Conservation (phyloP, 768 basidiomycete species). For the Amanita thiersii region DNA sequence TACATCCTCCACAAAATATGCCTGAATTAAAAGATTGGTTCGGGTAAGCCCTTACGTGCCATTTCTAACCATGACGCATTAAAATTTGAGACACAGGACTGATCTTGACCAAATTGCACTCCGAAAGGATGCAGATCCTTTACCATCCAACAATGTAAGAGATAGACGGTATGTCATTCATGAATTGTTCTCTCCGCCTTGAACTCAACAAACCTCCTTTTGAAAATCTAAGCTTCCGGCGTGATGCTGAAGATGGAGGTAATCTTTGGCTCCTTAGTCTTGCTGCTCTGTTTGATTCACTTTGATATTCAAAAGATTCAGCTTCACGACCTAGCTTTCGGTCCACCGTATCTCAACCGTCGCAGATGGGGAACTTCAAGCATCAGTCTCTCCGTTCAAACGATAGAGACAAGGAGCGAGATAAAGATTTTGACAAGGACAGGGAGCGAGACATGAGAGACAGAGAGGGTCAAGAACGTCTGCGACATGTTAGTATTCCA, state of each 20-base stretch:
- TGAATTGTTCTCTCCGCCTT: constrained; percentile 5
- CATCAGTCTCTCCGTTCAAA: constrained; percentile 72
- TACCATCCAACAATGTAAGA: constrained; percentile 42
- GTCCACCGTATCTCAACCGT: constrained; percentile 67
- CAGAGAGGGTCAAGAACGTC: constrained; percentile 70
- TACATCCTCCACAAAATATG: constrained; percentile 66
- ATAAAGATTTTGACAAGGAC: constrained; percentile 38
- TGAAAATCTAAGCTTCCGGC: constrained; percentile 47
- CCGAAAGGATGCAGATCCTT: constrained; percentile 67
- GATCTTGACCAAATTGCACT: constrained; percentile 58
- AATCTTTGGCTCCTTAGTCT: constrained; percentile 11
- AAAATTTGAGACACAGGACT: constrained; percentile 23
- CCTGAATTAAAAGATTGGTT: constrained; percentile 83
- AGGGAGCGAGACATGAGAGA: constrained; percentile 57
- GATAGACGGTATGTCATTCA: constrained; percentile 52
- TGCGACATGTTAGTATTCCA: constrained; percentile 55
- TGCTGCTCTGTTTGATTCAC: constrained; percentile 8
- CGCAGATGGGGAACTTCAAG: constrained; percentile 91
- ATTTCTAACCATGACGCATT: constrained; percentile 13
- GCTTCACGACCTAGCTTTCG: constrained; percentile 62
- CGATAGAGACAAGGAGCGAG: constrained; percentile 41
- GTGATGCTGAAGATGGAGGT: constrained; percentile 74
- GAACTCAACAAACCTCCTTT: constrained; percentile 12
- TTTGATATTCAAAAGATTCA: constrained; percentile 30
- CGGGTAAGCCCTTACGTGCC: constrained; percentile 47